These are phyloP conservation scores for Aethionema arabicum DNA, from an alignment of 345 rosid genomes.

Conservation along the genomic window DNA sequence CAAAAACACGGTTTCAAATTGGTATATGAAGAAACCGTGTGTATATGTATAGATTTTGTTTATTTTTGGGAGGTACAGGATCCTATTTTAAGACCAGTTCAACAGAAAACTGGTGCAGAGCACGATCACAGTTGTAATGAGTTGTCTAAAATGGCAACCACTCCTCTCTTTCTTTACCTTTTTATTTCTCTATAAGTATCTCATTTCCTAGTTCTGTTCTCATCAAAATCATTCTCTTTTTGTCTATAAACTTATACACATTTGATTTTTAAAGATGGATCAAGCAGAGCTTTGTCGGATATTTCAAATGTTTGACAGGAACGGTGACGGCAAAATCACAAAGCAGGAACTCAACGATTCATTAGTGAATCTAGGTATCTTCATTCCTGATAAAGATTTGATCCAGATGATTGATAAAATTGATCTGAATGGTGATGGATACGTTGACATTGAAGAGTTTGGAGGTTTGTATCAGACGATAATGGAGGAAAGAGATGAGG, in stretches of 20 bases:
- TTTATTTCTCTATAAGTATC: slow-evolving; percentile 26
- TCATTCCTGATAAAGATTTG: slow-evolving; percentile 61
- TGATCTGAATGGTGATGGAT: slow-evolving; percentile 79
- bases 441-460: slow-evolving; percentile 83
- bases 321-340: slow-evolving; percentile 84
- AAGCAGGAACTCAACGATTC: slow-evolving; percentile 70
- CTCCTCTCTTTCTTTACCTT: slow-evolving; percentile 29
- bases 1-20: slow-evolving; percentile 22
- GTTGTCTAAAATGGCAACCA: slow-evolving; percentile 37
- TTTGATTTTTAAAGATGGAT: slow-evolving; percentile 53
- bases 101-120: slow-evolving; percentile 39
- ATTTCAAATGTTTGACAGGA: slow-evolving; percentile 85
- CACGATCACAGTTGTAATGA: slow-evolving; percentile 37
- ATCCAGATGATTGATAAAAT: slow-evolving; percentile 81
- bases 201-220: slow-evolving; percentile 22
- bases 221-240: slow-evolving; percentile 14
- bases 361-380: slow-evolving; percentile 67
- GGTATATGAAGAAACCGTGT: slow-evolving; percentile 14
- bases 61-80: slow-evolving; percentile 9
- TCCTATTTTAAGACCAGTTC: slow-evolving; percentile 38
- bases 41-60: slow-evolving; percentile 24
- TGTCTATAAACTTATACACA: background rate
- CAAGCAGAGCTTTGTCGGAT: slow-evolving; percentile 69
- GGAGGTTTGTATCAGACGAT: slow-evolving; percentile 73
- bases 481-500: slow-evolving; percentile 82